Percentiles rank a stretch among this genome's conserved stretches.
Evolutionary conservation across 495 filamentous ascomycete genomes (phyloP).

Genomic region (Aspergillus bridgeri): DNA sequence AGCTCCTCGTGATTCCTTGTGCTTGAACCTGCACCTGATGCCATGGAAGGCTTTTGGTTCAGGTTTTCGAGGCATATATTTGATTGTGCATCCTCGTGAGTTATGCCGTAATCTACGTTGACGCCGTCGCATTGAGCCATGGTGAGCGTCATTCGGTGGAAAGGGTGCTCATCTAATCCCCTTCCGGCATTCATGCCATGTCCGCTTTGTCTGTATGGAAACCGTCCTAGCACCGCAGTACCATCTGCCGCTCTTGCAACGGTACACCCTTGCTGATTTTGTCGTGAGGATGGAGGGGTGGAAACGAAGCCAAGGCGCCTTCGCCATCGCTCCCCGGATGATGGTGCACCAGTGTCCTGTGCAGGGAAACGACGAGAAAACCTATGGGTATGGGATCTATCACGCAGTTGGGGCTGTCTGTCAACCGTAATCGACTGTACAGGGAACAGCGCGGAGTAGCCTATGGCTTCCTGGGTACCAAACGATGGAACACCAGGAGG

Average conservation of each 20-base stretch:
- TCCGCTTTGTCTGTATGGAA: conserved; percentile 37
- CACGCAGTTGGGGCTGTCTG: conserved; percentile 4
- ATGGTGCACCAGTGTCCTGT: conserved; percentile 8
- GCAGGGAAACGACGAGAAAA: not conserved
- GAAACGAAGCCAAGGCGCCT: conserved; percentile 27
- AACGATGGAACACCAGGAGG: conserved; percentile 49
- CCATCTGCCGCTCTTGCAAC: conserved; percentile 36
- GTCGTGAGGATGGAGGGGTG: conserved; percentile 1
- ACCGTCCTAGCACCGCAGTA: conserved; percentile 36
- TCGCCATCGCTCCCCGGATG: conserved; percentile 25
- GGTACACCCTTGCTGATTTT: conserved; percentile 5
- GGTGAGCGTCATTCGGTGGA: conserved; percentile 27
- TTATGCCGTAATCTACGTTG: not conserved
- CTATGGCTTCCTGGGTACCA: conserved; percentile 40
- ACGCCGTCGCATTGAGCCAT: conserved; percentile 13
- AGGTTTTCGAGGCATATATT: not conserved
- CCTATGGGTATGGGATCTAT: not conserved
- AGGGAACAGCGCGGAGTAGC: conserved; percentile 29
- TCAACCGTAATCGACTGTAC: conserved; percentile 4
- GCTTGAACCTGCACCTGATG: not conserved
- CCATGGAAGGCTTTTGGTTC: not conserved
- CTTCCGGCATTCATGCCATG: conserved; percentile 30
- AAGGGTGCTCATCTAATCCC: conserved; percentile 34
- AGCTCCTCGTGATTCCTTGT: not conserved
- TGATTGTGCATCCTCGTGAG: not conserved